phyloP scores from a whole-genome alignment of 1,284 basidiomycete species.

The Anthracocystis panici-leucophaei region DNA sequence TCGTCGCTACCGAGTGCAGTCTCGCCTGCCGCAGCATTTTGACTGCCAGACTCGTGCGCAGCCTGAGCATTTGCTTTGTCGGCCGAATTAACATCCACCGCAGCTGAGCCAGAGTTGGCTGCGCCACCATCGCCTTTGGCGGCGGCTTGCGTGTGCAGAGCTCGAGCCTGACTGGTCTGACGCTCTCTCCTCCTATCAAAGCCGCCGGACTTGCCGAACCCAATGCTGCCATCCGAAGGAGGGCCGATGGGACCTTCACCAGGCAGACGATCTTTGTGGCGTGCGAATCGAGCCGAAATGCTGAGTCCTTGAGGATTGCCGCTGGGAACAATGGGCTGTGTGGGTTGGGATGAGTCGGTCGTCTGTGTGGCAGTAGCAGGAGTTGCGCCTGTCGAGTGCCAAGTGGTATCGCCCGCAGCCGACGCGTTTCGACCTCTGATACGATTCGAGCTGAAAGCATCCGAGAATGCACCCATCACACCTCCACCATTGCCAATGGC shows the following conservation, averaged over 20 bases:
- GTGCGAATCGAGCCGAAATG: conserved; percentile 49
- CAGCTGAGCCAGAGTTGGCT: background rate
- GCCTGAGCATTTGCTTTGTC: conserved; percentile 8
- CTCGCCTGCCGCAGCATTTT: conserved; percentile 11
- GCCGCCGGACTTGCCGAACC: conserved; percentile 57
- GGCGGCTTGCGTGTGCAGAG: conserved; percentile 5
- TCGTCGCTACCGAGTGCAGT: conserved; percentile 33
- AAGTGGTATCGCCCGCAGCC: conserved; percentile 18
- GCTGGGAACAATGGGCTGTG: conserved; percentile 46
- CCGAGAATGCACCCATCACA: conserved; percentile 26
- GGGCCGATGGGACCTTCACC: conserved; percentile 65
- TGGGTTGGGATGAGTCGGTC: conserved; percentile 11
- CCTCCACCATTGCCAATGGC: conserved; percentile 12
- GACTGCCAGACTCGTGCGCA: background rate
- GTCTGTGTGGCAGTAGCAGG: conserved; percentile 1
- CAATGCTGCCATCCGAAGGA: conserved; percentile 60
- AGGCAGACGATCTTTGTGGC: conserved; percentile 55
- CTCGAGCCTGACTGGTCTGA: conserved; percentile 31
- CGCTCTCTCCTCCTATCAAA: conserved; percentile 52
- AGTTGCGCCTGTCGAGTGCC: conserved; percentile 8
- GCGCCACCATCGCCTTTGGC: conserved; percentile 12
- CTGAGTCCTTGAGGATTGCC: conserved; percentile 45
- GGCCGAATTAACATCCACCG: background rate
- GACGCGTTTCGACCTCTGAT: conserved; percentile 24
- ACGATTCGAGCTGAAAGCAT: conserved; percentile 52